Percentiles rank a stretch among this genome's conserved stretches.
phyloP scores from a whole-genome alignment of 2,329 filamentous ascomycete genomes.

The Botryotinia calthae region DNA sequence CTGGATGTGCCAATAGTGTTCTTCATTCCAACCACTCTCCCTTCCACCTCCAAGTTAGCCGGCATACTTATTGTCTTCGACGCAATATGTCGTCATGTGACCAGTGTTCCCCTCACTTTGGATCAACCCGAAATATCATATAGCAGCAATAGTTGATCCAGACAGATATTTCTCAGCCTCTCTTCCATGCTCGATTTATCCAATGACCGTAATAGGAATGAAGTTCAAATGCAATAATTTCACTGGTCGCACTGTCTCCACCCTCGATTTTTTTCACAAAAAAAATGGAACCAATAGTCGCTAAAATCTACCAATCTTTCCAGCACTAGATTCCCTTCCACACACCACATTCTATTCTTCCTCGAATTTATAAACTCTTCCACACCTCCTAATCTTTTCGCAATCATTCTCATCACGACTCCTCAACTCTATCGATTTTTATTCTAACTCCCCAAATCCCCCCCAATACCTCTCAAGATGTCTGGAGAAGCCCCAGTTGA shows the following conservation, averaged over 20 bases:
- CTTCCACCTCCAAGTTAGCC: not conserved
- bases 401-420: conserved; percentile 19
- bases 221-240: conserved; percentile 14
- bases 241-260: conserved; percentile 8
- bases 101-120: not conserved
- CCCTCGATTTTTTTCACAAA: conserved; percentile 12
- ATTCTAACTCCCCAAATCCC: not conserved
- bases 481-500: conserved; percentile 44
- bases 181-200: not conserved
- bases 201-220: conserved; percentile 8
- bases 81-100: not conserved
- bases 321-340: conserved; percentile 20
- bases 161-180: conserved; percentile 5
- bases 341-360: conserved; percentile 29
- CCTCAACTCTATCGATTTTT: conserved; percentile 36
- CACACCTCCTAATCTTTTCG: conserved; percentile 10
- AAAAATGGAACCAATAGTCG: conserved; percentile 17
- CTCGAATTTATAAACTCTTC: conserved; percentile 21
- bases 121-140: no score
- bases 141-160: not conserved
- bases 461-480: conserved; percentile 47
- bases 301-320: conserved; percentile 13
- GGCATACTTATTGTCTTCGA: no score
- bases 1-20: not conserved
- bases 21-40: not conserved